These are phyloP conservation scores for Podila epicladia DNA, from an alignment of 192 early-diverging fungal genomes.

Conservation along the genomic window DNA sequence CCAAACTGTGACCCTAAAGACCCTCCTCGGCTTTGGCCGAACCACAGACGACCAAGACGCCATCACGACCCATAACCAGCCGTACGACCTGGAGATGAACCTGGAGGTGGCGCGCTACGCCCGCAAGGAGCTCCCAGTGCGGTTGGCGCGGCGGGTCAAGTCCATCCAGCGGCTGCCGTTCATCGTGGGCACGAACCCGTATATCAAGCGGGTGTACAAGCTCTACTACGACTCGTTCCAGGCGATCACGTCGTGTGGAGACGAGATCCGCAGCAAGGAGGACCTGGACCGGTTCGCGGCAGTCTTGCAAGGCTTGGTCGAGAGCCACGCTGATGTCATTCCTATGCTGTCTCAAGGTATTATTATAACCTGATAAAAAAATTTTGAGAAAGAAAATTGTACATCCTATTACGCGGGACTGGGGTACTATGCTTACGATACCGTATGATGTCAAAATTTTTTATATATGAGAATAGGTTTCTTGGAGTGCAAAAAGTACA, in stretches of 20 bases:
- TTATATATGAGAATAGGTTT: constrained; percentile 66
- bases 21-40: constrained; percentile 12
- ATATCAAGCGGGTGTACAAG: constrained; percentile 83
- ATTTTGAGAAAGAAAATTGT: too few relatives aligned
- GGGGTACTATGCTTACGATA: too few relatives aligned
- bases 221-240: constrained; percentile 78
- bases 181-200: constrained; percentile 95
- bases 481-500: constrained; percentile 90
- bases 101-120: constrained; percentile 60
- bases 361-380: too few relatives aligned
- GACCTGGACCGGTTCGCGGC: constrained; percentile 73
- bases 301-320: constrained; percentile 75
- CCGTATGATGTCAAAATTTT: not conserved
- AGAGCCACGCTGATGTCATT: constrained; percentile 84
- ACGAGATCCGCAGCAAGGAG: constrained; percentile 58
- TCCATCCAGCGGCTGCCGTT: constrained; percentile 90
- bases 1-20: constrained; percentile 13
- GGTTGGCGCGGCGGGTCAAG: constrained; percentile 85
- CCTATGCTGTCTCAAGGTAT: constrained; percentile 85
- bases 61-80: not conserved
- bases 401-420: too few relatives aligned
- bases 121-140: constrained; percentile 83
- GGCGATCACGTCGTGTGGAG: constrained; percentile 66
- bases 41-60: not conserved
- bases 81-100: constrained; percentile 4